These are phyloP conservation scores for Cladosporium sphaerospermum DNA, from an alignment of 2,329 filamentous ascomycete species.

Conservation along the genomic window DNA sequence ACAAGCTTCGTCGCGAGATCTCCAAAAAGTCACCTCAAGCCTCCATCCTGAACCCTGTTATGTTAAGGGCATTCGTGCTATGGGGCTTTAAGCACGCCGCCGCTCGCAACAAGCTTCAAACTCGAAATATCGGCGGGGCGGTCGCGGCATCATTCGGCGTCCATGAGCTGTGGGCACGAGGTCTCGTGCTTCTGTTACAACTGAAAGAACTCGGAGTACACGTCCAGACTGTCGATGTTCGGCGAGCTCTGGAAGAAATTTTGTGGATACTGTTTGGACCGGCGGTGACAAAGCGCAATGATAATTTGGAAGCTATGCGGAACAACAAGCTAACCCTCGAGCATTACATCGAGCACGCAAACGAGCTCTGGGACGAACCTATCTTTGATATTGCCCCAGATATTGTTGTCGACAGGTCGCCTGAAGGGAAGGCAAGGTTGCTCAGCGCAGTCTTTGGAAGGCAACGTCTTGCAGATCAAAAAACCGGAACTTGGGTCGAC, in stretches of 20 bases:
- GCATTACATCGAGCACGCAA: conserved; percentile 27
- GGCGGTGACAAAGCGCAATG: conserved; percentile 17
- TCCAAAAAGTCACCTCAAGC: not conserved
- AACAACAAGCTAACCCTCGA: conserved; percentile 21
- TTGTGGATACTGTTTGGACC: conserved; percentile 33
- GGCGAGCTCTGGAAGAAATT: conserved; percentile 22
- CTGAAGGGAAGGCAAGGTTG: conserved; percentile 6
- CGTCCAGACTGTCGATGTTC: conserved; percentile 16
- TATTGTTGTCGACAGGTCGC: not conserved
- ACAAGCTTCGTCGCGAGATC: not conserved
- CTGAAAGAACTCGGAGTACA: conserved; percentile 22
- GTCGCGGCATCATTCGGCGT: not conserved
- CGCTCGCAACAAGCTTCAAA: conserved; percentile 11
- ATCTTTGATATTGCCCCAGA: not conserved
- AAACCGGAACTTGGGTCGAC: conserved; percentile 18
- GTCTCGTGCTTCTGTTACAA: conserved; percentile 23
- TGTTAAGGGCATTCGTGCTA: conserved; percentile 27
- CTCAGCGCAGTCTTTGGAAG: conserved; percentile 21
- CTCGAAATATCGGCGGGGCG: not conserved
- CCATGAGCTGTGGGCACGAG: conserved; percentile 25
- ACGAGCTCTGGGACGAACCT: conserved; percentile 21
- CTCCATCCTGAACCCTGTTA: conserved; percentile 21
- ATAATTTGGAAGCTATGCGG: conserved; percentile 18
- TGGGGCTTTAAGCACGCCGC: conserved; percentile 28
- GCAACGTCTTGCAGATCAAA: conserved; percentile 5